These are phyloP conservation scores for Fusarium domesticum DNA, from an alignment of 2,329 filamentous ascomycete genomes.

Conservation along the genomic window DNA sequence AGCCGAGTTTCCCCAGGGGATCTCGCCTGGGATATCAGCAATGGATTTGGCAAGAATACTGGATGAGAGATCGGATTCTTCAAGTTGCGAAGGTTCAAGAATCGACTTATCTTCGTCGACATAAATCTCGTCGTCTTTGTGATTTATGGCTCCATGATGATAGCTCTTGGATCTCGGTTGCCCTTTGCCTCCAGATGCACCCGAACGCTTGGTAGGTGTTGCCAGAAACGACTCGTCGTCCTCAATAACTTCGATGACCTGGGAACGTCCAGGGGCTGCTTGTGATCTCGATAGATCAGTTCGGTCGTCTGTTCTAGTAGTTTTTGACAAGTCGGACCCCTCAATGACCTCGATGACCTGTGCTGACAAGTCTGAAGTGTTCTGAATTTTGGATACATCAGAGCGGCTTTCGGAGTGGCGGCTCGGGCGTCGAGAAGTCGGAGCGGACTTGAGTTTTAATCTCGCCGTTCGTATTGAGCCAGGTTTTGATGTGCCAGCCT, in stretches of 20 bases:
- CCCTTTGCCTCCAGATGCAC: constrained; percentile 25
- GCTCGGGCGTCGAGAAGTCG: constrained; percentile 24
- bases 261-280: constrained; percentile 1
- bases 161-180: constrained; percentile 28
- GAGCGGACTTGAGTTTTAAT: constrained; percentile 29
- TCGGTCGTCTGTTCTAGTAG: constrained; percentile 9
- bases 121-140: constrained; percentile 30
- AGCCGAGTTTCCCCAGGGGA: constrained; percentile 63
- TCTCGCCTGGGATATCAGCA: constrained; percentile 54
- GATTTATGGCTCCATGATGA: constrained; percentile 18
- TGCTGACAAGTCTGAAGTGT: constrained; percentile 13
- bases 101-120: constrained; percentile 31
- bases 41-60: constrained; percentile 49
- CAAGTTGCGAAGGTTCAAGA: constrained; percentile 25
- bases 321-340: constrained; percentile 21
- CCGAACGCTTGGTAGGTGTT: constrained; percentile 40
- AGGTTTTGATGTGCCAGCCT: constrained; percentile 20
- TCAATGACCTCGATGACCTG: constrained; percentile 15
- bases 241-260: constrained; percentile 34
- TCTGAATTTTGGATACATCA: constrained; percentile 15
- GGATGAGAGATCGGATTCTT: constrained; percentile 35
- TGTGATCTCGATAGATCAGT: background rate
- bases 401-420: constrained; percentile 29
- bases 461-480: constrained; percentile 24
- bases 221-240: constrained; percentile 37